A percentile compares a stretch with the other conserved stretches of the same genome.
Evolutionary conservation across 73 alveolate species (phyloP).

Genomic region (Paramecium sexaurelia): DNA sequence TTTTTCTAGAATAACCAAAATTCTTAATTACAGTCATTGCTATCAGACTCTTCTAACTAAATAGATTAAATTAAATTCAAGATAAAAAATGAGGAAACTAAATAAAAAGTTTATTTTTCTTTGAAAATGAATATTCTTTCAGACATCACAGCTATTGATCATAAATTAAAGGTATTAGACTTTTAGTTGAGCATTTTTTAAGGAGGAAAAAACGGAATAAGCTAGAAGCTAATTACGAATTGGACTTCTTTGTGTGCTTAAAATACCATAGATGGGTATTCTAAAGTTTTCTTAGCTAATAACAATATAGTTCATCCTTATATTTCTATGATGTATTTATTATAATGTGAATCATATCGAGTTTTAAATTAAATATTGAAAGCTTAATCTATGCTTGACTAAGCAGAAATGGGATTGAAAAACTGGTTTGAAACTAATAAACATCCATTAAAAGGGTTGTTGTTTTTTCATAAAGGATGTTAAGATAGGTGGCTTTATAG

Average conservation of each 20-base stretch:
- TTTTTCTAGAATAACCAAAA: not conserved
- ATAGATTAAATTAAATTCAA: not conserved
- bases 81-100: not conserved
- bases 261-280: not conserved
- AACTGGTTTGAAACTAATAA: conserved; percentile 2
- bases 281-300: not conserved
- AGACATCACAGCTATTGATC: not conserved
- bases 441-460: conserved; percentile 31
- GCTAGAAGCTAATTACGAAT: not conserved
- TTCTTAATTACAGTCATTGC: not conserved
- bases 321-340: not conserved
- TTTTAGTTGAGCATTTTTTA: not conserved
- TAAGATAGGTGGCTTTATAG: not conserved
- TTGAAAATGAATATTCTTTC: not conserved
- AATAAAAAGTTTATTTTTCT: not conserved
- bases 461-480: not conserved
- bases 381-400: not conserved
- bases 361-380: not conserved
- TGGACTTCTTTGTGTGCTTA: not conserved
- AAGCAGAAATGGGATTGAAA: not conserved
- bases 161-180: not conserved
- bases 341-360: not conserved
- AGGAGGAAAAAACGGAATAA: not conserved
- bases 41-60: not conserved
- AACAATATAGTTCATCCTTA: not conserved